A percentile compares a stretch with the other conserved stretches of the same genome.
phyloP scores from a whole-genome alignment of 2,329 filamentous ascomycete genomes.

The Trichophyton schoenleinii region DNA sequence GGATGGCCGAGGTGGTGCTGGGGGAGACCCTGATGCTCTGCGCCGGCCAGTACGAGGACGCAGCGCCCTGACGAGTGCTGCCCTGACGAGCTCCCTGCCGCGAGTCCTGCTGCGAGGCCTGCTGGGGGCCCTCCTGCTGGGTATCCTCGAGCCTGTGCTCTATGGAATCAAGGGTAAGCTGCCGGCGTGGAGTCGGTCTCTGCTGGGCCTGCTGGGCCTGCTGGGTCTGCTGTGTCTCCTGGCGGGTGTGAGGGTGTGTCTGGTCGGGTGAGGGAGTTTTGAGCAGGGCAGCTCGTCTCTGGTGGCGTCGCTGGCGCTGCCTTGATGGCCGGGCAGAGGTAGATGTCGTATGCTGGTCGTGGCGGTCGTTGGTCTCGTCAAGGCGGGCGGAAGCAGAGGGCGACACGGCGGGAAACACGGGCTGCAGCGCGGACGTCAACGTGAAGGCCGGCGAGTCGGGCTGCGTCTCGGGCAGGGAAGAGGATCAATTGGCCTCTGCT shows the following conservation, averaged over 20 bases:
- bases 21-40: constrained; percentile 55
- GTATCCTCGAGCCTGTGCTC: neutral
- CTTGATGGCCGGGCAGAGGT: constrained; percentile 18
- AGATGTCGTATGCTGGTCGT: constrained; percentile 38
- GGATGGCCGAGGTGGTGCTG: constrained; percentile 76
- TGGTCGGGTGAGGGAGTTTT: constrained; percentile 12
- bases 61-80: constrained; percentile 14
- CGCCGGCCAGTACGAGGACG: constrained; percentile 40
- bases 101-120: neutral
- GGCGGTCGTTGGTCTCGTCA: constrained; percentile 44
- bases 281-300: constrained; percentile 18
- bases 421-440: neutral
- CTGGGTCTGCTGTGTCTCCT: too few relatives aligned
- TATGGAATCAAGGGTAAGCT: neutral
- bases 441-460: neutral
- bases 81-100: constrained; percentile 18
- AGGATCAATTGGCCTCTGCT: neutral
- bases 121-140: neutral
- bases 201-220: neutral
- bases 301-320: constrained; percentile 37
- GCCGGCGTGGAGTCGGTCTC: neutral
- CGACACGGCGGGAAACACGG: constrained; percentile 31
- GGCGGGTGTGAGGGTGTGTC: too few relatives aligned
- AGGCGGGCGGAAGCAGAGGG: constrained; percentile 26
- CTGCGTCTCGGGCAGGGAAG: neutral